Evolutionary conservation across 176 grass and related monocot species (phyloP), one percentile per base, ranked within the genome.

Genomic region (Saccharum officinarum): DNA sequence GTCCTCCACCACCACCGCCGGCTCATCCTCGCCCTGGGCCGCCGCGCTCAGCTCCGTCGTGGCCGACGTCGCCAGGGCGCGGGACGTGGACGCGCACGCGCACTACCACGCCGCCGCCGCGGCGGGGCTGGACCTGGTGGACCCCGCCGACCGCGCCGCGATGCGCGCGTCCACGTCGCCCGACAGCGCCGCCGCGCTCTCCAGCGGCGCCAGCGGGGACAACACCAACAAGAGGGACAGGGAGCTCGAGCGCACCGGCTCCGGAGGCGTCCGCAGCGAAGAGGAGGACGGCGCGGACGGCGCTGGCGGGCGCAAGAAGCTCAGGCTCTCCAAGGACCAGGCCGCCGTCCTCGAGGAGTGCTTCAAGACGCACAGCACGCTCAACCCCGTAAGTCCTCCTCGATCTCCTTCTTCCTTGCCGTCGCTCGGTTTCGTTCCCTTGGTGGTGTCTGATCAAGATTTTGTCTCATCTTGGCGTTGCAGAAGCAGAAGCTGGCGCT

Each of bases 281-380:
- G 94, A 94, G 18, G 94, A 97, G 49, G 94, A 93, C 9, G 91
- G 81, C 26, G 83, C 52, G 3, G 96, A 94, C 10, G 92, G 87
- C 47, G 86, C 90, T 45, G 92, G 88, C 9, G 92, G 93, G 0
- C 88, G 97, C 41, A 98, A 98, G 86, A 98, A 98, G 85, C 92
- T 98, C 10, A 44, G 97, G 1, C 90, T 98, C 0, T 92, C 97
- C 15, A 98, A 96, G 79, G 93, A 98, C 67, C 97, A 98, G 82
- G 94, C 97, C 16, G 97, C 91, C 64, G 82, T 98, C 3, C 89
- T 98, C 23, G 97, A 98, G 86, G 97, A 98, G 69, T 93, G 92
- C 86, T 98, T 98, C 93, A 95, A 95, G 86, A 87, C 91, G 60
- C 93, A 98, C 97, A 94, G 84, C 91, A 98, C 97, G n/a, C 91